Evolutionary conservation across 2,329 filamentous ascomycete genomes (phyloP), one percentile per base, ranked within the genome.

Genomic region (Hymenoscyphus albidus): DNA sequence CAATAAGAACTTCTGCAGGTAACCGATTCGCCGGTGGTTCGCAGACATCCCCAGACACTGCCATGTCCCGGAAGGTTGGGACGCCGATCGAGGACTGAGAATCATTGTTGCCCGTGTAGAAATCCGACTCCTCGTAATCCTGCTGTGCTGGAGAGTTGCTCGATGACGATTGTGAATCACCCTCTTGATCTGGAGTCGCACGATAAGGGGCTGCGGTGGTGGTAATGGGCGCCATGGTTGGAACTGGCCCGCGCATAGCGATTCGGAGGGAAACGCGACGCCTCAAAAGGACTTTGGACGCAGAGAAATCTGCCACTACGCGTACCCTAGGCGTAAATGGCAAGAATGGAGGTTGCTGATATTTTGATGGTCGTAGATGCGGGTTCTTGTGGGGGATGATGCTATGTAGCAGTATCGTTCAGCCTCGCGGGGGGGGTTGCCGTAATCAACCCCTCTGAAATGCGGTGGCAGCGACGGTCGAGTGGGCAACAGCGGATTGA

Each of bases 1-100:
- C 86, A 74, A 99, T 97, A 75, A 98, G 87, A 67, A 99, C 90
- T 81, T 99, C 95, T 76, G 93, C 94, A 48, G 95, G 95, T 42
- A 99, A 83, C 64, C 90, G 87, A 71, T 90, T 89, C 66, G 97
- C 88, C 58, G 93, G 92, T n/a, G 90, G 88, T 62, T 88, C 79
- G 73, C 89, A 90, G 70, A 86, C 81, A 74, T 89, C 87, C 70
- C 87, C 85, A 71, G 83, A 83, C 68, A 86, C 86, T 75, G 84
- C 88, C 84, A 88, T 89, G 73, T 92, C 90, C 74, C 88, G 88
- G 65, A 92, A 84, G 66, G 90, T 89, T 57, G 90, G 90, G 40
- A 92, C 86, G 62, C 92, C 93, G 64, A 97, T 84, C 0, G 94
- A 97, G 0, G 94, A 97, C 76, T 95, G 86, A 3, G 94, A 97